Evolutionary conservation across 192 early-diverging fungal species (phyloP), one percentile per base, ranked within the genome.

Genomic region (Coemansia sp.): DNA sequence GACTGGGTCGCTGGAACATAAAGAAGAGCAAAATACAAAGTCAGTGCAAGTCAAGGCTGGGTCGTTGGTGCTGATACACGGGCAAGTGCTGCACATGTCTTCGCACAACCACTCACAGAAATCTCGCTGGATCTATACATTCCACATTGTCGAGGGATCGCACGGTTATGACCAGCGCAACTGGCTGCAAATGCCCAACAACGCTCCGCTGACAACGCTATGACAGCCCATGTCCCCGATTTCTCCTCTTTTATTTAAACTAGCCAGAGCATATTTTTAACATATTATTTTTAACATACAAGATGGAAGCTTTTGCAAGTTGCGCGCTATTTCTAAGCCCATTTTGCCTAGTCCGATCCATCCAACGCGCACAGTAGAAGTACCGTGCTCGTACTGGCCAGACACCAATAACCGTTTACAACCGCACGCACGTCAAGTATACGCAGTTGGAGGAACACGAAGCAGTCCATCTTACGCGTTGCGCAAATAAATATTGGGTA

Each of bases 51-150:
- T 82, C 15, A 37, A 27, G 21, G 66, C 85, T 53, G 88, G 90
- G 5, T 87, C 92, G 1, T 70, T 97, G 21, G 95, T 97, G 12
- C 78, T 97, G 27, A 93, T 97, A 61, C 92, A 97, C 60, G 95
- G 95, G 2, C 86, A 86, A 9, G 88, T 94, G 5, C 62, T 92
- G 45, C 95, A 96, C 70, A 87, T 88, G 70, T 94, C 92, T 4
- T 85, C 87, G 27, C 89, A 86, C 54, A 97, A 97, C 71, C 60
- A 64, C 12, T 93, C 91, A 23, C 66, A 76, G 38, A 85, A 88
- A 65, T 90, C 89, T 32, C 88, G 95, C 5, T 95, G 85, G 74
- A 95, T 96, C 51, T 97, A 97, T 72, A 97, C 95, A 0, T 97
- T 97, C 85, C 95, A 97, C 73, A 84, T 89, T 19, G 89, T 97